A percentile compares a stretch with the other conserved stretches of the same genome.
Conservation (phyloP, 1,284 basidiomycete genomes). For the Xerocomus nothofagi region DNA sequence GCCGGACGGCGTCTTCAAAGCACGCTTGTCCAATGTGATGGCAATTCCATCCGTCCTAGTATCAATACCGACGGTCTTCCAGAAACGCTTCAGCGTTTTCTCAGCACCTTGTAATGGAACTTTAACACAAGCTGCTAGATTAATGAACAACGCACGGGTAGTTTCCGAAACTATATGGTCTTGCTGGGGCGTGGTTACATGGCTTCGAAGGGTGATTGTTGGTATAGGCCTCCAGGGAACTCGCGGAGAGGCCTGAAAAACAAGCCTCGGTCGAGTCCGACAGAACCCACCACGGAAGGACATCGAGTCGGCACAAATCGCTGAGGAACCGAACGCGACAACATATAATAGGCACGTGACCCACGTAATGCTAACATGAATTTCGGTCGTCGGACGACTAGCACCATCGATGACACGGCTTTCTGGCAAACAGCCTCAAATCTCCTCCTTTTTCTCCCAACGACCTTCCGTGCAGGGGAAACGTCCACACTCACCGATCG, state of each 20-base stretch:
- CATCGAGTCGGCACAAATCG: no score
- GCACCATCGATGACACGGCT: no score
- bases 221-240: background rate
- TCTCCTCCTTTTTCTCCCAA: slow-evolving; percentile 59
- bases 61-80: slow-evolving; percentile 83
- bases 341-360: slow-evolving; percentile 26
- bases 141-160: slow-evolving; percentile 44
- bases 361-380: no score
- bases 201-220: slow-evolving; percentile 7
- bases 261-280: slow-evolving; percentile 5
- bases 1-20: slow-evolving; percentile 87
- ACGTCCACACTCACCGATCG: slow-evolving; percentile 42
- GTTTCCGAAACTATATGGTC: slow-evolving; percentile 52
- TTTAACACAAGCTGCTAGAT: slow-evolving; percentile 12
- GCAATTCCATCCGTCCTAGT: slow-evolving; percentile 56
- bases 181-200: slow-evolving; percentile 32
- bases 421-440: slow-evolving; percentile 40
- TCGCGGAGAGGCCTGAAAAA: background rate
- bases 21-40: slow-evolving; percentile 82
- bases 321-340: slow-evolving; percentile 5
- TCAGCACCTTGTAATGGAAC: slow-evolving; percentile 68
- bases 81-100: slow-evolving; percentile 83
- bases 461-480: slow-evolving; percentile 28
- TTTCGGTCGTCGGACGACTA: no score
- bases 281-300: slow-evolving; percentile 1